Evolutionary conservation across 2,329 filamentous ascomycete genomes (phyloP).

Genomic region (Talaromyces pinophilus): DNA sequence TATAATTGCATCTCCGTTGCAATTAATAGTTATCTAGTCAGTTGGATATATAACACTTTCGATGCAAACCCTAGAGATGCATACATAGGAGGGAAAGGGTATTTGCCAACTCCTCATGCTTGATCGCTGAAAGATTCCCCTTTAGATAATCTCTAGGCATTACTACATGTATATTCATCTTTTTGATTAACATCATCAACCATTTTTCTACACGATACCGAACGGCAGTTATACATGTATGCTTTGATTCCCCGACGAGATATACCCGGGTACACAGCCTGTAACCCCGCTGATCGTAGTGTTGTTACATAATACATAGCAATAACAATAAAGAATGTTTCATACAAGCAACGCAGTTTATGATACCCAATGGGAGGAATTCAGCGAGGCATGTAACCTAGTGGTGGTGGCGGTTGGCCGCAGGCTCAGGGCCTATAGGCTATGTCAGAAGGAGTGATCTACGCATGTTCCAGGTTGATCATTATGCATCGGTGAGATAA

Average conservation of each 20-base stretch:
- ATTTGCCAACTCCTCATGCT: not conserved
- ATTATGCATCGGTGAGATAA: not conserved
- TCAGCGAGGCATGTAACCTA: not conserved
- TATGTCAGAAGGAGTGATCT: not conserved
- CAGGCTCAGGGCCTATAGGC: not conserved
- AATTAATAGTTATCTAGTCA: not conserved
- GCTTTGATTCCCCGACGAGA: not conserved
- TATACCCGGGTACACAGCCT: not conserved
- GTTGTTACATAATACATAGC: not conserved
- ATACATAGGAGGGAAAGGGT: not conserved
- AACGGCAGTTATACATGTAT: not conserved
- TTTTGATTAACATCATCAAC: not conserved
- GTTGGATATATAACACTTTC: not conserved
- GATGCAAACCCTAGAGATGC: not conserved
- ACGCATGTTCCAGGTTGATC: not conserved
- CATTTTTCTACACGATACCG: not conserved
- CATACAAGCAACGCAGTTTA: not conserved
- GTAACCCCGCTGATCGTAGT: not conserved
- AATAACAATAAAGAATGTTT: not conserved
- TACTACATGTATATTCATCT: not conserved
- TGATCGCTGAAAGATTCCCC: not conserved
- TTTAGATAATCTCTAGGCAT: not conserved
- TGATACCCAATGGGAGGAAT: not conserved
- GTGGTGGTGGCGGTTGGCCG: not conserved
- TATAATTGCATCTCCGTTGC: not conserved